Percentiles rank a stretch among this genome's conserved stretches.
phyloP scores from a whole-genome alignment of 2,329 filamentous ascomycete genomes.

The Cyphellophora europaea region DNA sequence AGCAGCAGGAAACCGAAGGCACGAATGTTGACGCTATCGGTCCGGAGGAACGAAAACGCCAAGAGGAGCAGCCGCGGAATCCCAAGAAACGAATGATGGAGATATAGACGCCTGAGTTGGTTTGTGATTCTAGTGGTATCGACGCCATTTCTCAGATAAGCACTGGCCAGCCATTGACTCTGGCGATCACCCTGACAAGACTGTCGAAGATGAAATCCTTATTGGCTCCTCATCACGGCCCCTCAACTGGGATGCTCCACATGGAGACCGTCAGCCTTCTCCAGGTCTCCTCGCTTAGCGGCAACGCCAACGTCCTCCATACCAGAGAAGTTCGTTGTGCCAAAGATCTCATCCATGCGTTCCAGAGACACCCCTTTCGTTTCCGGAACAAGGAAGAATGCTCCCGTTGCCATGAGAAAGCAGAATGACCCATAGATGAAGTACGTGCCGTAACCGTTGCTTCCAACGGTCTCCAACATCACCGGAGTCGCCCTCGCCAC shows the following conservation, averaged over 20 bases:
- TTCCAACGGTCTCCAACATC: constrained; percentile 59
- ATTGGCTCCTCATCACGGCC: too few relatives aligned
- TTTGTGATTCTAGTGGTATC: too few relatives aligned
- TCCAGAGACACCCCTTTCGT: constrained; percentile 58
- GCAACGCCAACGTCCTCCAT: constrained; percentile 11
- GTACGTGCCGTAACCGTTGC: constrained; percentile 50
- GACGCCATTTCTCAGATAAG: too few relatives aligned
- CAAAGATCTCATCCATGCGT: constrained; percentile 59
- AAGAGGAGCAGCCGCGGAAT: constrained; percentile 30
- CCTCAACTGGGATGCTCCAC: too few relatives aligned
- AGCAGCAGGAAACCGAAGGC: constrained; percentile 6
- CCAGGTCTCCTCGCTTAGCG: too few relatives aligned
- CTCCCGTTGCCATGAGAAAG: constrained; percentile 55
- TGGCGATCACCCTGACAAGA: too few relatives aligned
- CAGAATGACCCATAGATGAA: constrained; percentile 61
- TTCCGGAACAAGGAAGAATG: constrained; percentile 62
- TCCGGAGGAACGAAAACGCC: constrained; percentile 27
- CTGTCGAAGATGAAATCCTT: too few relatives aligned
- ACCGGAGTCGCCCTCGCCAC: constrained; percentile 42
- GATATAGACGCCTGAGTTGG: constrained; percentile 1
- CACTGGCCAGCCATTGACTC: too few relatives aligned
- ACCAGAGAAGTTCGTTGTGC: constrained; percentile 38
- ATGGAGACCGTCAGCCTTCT: too few relatives aligned
- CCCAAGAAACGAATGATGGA: constrained; percentile 41
- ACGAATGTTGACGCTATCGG: constrained; percentile 30